A percentile compares a stretch with the other conserved stretches of the same genome.
These are phyloP conservation scores for Stachybotrys elegans DNA, from an alignment of 2,329 filamentous ascomycete species.

Conservation along the genomic window DNA sequence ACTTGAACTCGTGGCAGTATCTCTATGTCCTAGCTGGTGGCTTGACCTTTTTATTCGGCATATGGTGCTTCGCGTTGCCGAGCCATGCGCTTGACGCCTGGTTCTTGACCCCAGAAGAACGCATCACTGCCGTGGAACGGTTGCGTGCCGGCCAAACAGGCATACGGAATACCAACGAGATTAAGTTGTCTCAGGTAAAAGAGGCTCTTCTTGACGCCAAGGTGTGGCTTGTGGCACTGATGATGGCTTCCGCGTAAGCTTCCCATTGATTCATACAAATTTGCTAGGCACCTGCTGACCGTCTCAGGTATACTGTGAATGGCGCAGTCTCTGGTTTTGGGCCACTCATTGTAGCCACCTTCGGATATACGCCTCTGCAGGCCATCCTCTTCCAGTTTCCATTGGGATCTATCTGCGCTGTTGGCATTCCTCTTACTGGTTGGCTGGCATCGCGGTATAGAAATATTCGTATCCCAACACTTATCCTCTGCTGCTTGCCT, in stretches of 20 bases:
- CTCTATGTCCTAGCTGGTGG: slow-evolving; percentile 63
- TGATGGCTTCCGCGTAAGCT: slow-evolving; percentile 68
- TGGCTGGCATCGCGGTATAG: slow-evolving; percentile 55
- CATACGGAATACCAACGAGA: slow-evolving; percentile 52
- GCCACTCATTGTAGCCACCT: slow-evolving; percentile 66
- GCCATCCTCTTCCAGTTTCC: slow-evolving; percentile 73
- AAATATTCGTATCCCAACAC: slow-evolving; percentile 61
- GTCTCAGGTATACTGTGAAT: slow-evolving; percentile 69
- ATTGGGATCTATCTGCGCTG: slow-evolving; percentile 61
- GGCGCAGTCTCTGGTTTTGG: slow-evolving; percentile 68
- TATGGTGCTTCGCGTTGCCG: slow-evolving; percentile 61
- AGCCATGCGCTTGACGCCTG: slow-evolving; percentile 62
- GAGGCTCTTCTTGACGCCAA: slow-evolving; percentile 57
- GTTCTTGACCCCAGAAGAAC: slow-evolving; percentile 61
- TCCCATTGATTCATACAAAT: too few species aligned
- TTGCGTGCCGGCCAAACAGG: slow-evolving; percentile 59
- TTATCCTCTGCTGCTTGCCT: slow-evolving; percentile 63
- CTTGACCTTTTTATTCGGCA: slow-evolving; percentile 59
- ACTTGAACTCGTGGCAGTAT: slow-evolving; percentile 61
- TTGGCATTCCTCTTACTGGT: slow-evolving; percentile 62
- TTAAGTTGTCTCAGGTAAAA: slow-evolving; percentile 54
- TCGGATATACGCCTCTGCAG: slow-evolving; percentile 59
- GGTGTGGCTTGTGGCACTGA: slow-evolving; percentile 58
- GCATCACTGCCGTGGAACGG: slow-evolving; percentile 59
- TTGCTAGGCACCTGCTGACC: too few species aligned